phyloP scores from a whole-genome alignment of 1,139 yeast genomes.

The Hansenula anomala region DNA sequence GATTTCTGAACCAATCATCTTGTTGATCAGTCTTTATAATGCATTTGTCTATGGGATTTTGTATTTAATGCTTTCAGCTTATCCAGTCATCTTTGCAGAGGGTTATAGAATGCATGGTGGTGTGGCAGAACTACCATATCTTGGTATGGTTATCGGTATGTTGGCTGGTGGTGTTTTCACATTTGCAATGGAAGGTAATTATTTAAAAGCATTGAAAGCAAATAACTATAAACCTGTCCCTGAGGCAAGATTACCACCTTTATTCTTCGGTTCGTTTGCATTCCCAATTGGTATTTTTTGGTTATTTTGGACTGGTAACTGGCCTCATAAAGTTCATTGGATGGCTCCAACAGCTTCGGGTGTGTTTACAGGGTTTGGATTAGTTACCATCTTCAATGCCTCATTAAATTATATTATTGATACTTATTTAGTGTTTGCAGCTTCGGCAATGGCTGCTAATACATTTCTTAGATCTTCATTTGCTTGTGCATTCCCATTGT shows the following conservation, averaged over 20 bases:
- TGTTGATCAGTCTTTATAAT: conserved; percentile 66
- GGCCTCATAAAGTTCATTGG: conserved; percentile 67
- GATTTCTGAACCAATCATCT: conserved; percentile 65
- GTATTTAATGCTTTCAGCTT: conserved; percentile 72
- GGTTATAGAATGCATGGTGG: conserved; percentile 57
- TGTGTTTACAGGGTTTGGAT: conserved; percentile 66
- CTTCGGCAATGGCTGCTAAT: conserved; percentile 88
- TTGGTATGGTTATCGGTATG: conserved; percentile 59
- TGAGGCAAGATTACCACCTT: conserved; percentile 72
- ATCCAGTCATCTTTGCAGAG: conserved; percentile 67
- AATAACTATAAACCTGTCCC: conserved; percentile 65
- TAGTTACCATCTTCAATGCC: conserved; percentile 74
- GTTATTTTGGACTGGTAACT: conserved; percentile 84
- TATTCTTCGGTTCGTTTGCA: conserved; percentile 62
- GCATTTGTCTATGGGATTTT: conserved; percentile 83
- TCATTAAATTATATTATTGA: conserved; percentile 79
- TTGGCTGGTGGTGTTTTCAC: conserved; percentile 48
- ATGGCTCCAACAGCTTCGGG: conserved; percentile 81
- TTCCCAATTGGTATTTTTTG: conserved; percentile 79
- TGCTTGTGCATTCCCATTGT: conserved; percentile 79
- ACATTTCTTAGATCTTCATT: conserved; percentile 65
- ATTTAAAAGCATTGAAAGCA: conserved; percentile 33
- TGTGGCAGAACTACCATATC: conserved; percentile 58
- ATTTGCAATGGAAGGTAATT: conserved; percentile 31
- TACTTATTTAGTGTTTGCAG: conserved; percentile 72